Conservation (phyloP, 768 basidiomycete species). For the Imleria badia region DNA sequence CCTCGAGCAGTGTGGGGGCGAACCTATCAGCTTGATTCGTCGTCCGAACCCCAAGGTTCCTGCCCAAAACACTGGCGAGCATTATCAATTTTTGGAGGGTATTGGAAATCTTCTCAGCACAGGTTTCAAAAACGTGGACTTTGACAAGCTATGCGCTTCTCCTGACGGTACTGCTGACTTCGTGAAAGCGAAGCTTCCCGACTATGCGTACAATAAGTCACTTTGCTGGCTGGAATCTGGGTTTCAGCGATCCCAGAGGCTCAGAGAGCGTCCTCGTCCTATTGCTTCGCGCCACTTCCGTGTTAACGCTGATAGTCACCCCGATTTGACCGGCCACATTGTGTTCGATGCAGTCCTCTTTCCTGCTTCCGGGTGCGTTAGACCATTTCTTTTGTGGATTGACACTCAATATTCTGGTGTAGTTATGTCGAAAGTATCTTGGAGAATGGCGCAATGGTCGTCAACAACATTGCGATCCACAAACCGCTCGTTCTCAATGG, state of each 20-base stretch:
- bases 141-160: slow-evolving; percentile 27
- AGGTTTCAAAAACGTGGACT: slow-evolving; percentile 32
- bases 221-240: slow-evolving; percentile 28
- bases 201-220: slow-evolving; percentile 32
- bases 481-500: slow-evolving; percentile 29
- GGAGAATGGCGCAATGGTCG: slow-evolving; percentile 34
- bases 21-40: slow-evolving; percentile 28
- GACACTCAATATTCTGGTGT: neutral
- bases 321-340: slow-evolving; percentile 43
- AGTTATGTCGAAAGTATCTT: slow-evolving; percentile 32
- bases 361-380: slow-evolving; percentile 45
- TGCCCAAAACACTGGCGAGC: slow-evolving; percentile 33
- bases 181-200: slow-evolving; percentile 26
- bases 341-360: slow-evolving; percentile 46
- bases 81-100: slow-evolving; percentile 34
- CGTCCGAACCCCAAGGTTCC: slow-evolving; percentile 33
- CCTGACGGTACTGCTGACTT: slow-evolving; percentile 21
- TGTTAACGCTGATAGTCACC: slow-evolving; percentile 33
- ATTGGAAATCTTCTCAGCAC: slow-evolving; percentile 30
- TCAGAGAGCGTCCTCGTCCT: slow-evolving; percentile 32
- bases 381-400: slow-evolving; percentile 1
- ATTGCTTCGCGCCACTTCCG: slow-evolving; percentile 36
- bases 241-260: slow-evolving; percentile 23
- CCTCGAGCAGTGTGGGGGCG: slow-evolving; percentile 35
- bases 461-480: slow-evolving; percentile 27